A percentile compares a stretch with the other conserved stretches of the same genome.
Evolutionary conservation across 768 basidiomycete species (phyloP).

Genomic region (Mycena metata): DNA sequence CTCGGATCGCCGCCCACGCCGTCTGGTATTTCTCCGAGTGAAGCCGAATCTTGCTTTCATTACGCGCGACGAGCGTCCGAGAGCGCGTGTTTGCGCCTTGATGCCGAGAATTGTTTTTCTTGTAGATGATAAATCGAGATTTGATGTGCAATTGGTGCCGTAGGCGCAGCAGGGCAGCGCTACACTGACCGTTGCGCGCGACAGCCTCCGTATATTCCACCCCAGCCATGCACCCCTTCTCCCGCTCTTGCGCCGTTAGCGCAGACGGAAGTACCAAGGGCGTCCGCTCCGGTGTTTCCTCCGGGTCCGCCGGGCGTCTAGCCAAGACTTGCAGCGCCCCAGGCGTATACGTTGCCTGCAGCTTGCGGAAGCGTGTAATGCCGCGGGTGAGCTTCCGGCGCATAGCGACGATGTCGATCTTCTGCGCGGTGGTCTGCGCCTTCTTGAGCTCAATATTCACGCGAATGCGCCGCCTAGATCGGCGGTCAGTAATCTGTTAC

Average conservation of each 20-base stretch:
- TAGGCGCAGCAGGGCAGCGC: slow-evolving; percentile 4
- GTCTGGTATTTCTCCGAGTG: too few relatives aligned
- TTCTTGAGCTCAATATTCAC: slow-evolving; percentile 27
- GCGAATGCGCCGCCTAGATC: neutral
- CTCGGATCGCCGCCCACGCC: too few relatives aligned
- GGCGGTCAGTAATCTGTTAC: neutral
- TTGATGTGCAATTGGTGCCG: slow-evolving; percentile 29
- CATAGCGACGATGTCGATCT: neutral
- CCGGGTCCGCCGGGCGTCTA: neutral
- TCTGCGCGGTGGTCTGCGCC: neutral
- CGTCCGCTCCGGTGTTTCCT: neutral
- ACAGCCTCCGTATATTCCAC: slow-evolving; percentile 2
- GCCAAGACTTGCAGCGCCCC: neutral
- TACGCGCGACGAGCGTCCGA: too few relatives aligned
- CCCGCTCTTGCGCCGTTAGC: too few relatives aligned
- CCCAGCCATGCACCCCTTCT: neutral
- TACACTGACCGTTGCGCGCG: slow-evolving; percentile 24
- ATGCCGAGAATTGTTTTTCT: slow-evolving; percentile 12
- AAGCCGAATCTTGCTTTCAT: too few relatives aligned
- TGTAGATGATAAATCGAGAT: slow-evolving; percentile 1
- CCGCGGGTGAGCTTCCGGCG: slow-evolving; percentile 4
- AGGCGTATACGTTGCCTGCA: slow-evolving; percentile 21
- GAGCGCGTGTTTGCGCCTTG: slow-evolving; percentile 22
- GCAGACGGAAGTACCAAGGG: neutral
- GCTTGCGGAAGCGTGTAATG: slow-evolving; percentile 1